A percentile compares a stretch with the other conserved stretches of the same genome.
Evolutionary conservation across 164 flowering plant species (phyloP).

Genomic region (Litsea cubeba): DNA sequence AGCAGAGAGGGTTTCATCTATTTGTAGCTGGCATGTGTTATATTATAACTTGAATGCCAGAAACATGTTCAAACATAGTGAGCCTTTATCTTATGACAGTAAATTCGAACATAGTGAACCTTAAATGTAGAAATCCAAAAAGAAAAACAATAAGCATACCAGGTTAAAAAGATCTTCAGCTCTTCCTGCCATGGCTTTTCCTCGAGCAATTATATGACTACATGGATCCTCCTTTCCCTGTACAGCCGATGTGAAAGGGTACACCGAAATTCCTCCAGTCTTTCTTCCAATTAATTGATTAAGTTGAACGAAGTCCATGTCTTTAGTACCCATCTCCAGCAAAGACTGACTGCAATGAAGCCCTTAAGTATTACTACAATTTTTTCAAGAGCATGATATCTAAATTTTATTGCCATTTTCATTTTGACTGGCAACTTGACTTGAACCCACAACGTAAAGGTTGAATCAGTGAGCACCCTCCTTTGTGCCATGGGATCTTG

Average conservation of each 20-base stretch:
- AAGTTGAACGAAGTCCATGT: constrained; percentile 87
- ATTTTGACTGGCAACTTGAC: not conserved
- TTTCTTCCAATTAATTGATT: constrained; percentile 96
- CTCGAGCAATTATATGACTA: constrained; percentile 77
- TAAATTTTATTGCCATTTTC: not conserved
- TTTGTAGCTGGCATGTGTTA: too few species aligned
- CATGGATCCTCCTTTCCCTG: constrained; percentile 69
- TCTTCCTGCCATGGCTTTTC: constrained; percentile 92
- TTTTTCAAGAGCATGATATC: not conserved
- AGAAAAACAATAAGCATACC: constrained; percentile 36
- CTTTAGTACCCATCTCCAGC: constrained; percentile 98
- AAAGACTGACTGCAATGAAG: constrained; percentile 73
- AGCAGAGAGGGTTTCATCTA: not conserved
- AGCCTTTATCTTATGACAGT: not conserved
- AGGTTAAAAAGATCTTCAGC: constrained; percentile 84
- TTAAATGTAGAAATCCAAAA: not conserved
- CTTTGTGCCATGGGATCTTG: too few species aligned
- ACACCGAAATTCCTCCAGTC: constrained; percentile 98
- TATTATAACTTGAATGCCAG: too few species aligned
- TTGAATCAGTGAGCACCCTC: not conserved
- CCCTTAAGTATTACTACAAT: not conserved
- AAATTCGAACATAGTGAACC: not conserved
- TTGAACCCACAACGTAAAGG: not conserved
- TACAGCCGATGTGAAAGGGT: constrained; percentile 83
- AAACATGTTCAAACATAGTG: not conserved